Evolutionary conservation across 306 rosid species (phyloP), one percentile per base, ranked within the genome.

Genomic region (Ammopiptanthus mongolicus): DNA sequence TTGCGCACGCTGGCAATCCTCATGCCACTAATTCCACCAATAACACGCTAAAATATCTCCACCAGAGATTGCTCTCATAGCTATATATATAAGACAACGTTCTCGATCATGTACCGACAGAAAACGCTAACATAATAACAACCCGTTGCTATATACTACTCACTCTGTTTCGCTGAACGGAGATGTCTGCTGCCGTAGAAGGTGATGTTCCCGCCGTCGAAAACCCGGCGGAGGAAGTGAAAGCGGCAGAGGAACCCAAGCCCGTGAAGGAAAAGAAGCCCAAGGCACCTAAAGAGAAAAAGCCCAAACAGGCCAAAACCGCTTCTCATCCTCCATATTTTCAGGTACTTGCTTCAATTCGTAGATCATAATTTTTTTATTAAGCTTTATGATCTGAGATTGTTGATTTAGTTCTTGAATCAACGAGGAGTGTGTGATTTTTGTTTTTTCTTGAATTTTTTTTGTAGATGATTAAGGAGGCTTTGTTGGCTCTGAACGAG

Each of bases 381-480:
- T 3, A 0, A 0, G 41, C 7, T 7, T 37, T 37, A 7, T 6
- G 29, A 39, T 14, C 21, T 19, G 12, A 19, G 0, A 18, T 7
- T 0, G 14, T 3, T 9, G 3, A 22, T 7, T 52, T 28, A 2
- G 17, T 34, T 33, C 0, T 5, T 9, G 0, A 46, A 65, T 56
- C 21, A 0, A n/a, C 2, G 14, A 29, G 0, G 5, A 3, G 1
- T 14, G 2, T 3, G n/a, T 34, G 56, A 15, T 5, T 48, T 17
- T 76, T n/a, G 0, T 7, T 17, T 18, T 46, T 46, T n/a, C 4
- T 31, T 44, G 22, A 3, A 3, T 4, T 31, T 18, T 0, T 52
- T 75, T 22, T n/a, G 57, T 76, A 94, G 97, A 94, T 94, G 98
- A 91, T 94, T 23, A 78, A 84, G 84, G 97, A 94, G 55, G 98